Conservation (phyloP, 768 basidiomycete species). For the Rhodotorula graminis region DNA sequence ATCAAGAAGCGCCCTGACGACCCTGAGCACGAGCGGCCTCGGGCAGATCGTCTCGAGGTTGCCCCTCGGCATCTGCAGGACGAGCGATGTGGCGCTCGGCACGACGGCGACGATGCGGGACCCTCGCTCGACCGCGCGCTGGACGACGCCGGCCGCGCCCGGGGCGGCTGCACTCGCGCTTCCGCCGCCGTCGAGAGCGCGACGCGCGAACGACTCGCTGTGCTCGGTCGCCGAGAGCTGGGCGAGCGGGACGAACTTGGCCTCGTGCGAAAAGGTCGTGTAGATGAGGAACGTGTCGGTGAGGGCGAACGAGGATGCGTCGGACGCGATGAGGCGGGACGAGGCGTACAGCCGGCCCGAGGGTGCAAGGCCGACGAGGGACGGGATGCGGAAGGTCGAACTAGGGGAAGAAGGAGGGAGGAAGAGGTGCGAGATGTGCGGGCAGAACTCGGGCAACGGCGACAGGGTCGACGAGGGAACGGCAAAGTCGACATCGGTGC, state of each 20-base stretch:
- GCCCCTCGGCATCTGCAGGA: constrained; percentile 95
- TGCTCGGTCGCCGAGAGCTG: constrained; percentile 44
- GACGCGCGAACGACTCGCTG: constrained; percentile 22
- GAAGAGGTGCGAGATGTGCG: constrained; percentile 47
- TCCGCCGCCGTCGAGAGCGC: constrained; percentile 39
- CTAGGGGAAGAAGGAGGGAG: constrained; percentile 5
- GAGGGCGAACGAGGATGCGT: constrained; percentile 61
- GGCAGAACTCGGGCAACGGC: constrained; percentile 61
- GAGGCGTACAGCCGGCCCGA: constrained; percentile 63
- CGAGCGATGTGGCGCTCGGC: constrained; percentile 78
- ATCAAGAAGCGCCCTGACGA: constrained; percentile 70
- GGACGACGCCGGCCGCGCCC: constrained; percentile 54
- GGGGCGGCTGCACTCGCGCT: constrained; percentile 3
- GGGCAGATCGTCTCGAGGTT: constrained; percentile 95
- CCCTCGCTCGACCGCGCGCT: constrained; percentile 79
- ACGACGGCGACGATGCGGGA: constrained; percentile 82
- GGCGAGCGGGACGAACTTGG: constrained; percentile 63
- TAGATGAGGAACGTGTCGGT: constrained; percentile 74
- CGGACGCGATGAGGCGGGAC: constrained; percentile 45
- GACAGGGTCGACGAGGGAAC: constrained; percentile 42
- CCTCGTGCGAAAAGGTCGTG: constrained; percentile 76
- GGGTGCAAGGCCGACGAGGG: constrained; percentile 63
- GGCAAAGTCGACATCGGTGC: constrained; percentile 28
- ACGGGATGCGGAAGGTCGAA: constrained; percentile 8
- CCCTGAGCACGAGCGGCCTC: constrained; percentile 79